Evolutionary conservation across 2,329 filamentous ascomycete genomes (phyloP).

Genomic region (Microsporum audouinii): DNA sequence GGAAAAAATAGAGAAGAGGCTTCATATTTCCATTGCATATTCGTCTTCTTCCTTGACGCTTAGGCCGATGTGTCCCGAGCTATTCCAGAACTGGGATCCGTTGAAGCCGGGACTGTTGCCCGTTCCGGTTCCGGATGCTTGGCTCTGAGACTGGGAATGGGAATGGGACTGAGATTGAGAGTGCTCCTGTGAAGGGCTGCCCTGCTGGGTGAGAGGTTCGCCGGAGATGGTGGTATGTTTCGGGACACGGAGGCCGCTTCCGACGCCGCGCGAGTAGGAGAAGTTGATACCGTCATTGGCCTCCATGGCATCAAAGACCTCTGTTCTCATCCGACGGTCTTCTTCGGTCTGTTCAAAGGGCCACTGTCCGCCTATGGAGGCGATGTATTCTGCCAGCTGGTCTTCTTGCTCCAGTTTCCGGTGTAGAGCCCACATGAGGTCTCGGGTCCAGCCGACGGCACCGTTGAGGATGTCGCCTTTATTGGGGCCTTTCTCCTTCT

Average conservation of each 20-base stretch:
- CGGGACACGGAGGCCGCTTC: constrained; percentile 79
- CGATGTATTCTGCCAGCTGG: constrained; percentile 65
- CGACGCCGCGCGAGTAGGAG: constrained; percentile 70
- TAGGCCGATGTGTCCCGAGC: constrained; percentile 44
- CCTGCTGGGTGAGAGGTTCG: constrained; percentile 46
- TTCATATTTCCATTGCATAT: constrained; percentile 63
- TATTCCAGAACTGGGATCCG: constrained; percentile 44
- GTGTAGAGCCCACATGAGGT: constrained; percentile 94
- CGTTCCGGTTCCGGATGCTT: constrained; percentile 57
- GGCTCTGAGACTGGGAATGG: not conserved
- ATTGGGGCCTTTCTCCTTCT: constrained; percentile 97
- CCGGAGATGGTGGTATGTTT: constrained; percentile 87
- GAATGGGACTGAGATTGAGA: not conserved
- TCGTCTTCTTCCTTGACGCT: constrained; percentile 93
- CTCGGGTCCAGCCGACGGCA: constrained; percentile 90
- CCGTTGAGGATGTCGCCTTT: constrained; percentile 98
- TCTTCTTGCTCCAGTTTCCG: constrained; percentile 82
- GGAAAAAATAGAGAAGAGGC: not conserved
- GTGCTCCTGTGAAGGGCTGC: constrained; percentile 16
- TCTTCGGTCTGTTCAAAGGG: constrained; percentile 81
- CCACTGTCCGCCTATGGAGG: constrained; percentile 59
- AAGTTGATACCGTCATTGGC: constrained; percentile 68
- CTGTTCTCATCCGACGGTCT: constrained; percentile 88
- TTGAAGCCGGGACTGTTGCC: constrained; percentile 46
- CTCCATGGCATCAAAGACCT: constrained; percentile 74